Percentiles rank a stretch among this genome's conserved stretches.
phyloP scores from a whole-genome alignment of 2,329 filamentous ascomycete genomes.

The Scedosporium dehoogii region DNA sequence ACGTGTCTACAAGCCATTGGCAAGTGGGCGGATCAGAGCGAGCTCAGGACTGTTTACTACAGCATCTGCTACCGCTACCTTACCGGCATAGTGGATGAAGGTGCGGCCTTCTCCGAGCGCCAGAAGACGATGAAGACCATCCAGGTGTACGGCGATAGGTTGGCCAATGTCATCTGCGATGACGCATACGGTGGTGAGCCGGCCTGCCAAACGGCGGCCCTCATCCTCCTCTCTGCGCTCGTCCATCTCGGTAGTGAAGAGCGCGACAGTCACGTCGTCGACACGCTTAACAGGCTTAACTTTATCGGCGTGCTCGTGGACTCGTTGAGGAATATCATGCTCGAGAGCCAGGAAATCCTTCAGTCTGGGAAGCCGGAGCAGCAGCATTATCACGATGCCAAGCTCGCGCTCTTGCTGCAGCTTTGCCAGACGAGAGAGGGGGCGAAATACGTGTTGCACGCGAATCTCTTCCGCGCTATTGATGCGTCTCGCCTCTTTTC shows the following conservation, averaged over 20 bases:
- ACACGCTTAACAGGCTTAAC: constrained; percentile 74
- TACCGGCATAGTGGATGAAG: constrained; percentile 52
- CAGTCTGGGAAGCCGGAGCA: constrained; percentile 31
- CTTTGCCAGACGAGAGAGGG: constrained; percentile 78
- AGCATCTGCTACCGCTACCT: constrained; percentile 85
- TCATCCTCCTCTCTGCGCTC: constrained; percentile 73
- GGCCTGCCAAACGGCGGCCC: constrained; percentile 71
- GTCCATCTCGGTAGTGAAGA: constrained; percentile 65
- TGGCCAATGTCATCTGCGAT: constrained; percentile 83
- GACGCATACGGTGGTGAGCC: constrained; percentile 82
- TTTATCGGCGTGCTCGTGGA: constrained; percentile 87
- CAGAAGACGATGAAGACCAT: constrained; percentile 64
- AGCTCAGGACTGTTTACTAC: constrained; percentile 78
- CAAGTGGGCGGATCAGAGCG: constrained; percentile 58
- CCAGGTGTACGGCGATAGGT: constrained; percentile 56
- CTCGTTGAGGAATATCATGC: constrained; percentile 66
- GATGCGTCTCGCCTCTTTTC: constrained; percentile 77
- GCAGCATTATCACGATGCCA: constrained; percentile 53
- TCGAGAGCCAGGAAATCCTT: constrained; percentile 39
- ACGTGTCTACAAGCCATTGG: constrained; percentile 72
- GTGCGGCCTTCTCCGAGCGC: constrained; percentile 33
- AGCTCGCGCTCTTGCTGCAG: constrained; percentile 72
- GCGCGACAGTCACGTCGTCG: constrained; percentile 64
- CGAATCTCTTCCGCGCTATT: constrained; percentile 74
- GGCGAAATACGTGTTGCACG: constrained; percentile 77